Evolutionary conservation across 495 filamentous ascomycete species (phyloP).

Genomic region (Friedmanniomyces endolithicus): DNA sequence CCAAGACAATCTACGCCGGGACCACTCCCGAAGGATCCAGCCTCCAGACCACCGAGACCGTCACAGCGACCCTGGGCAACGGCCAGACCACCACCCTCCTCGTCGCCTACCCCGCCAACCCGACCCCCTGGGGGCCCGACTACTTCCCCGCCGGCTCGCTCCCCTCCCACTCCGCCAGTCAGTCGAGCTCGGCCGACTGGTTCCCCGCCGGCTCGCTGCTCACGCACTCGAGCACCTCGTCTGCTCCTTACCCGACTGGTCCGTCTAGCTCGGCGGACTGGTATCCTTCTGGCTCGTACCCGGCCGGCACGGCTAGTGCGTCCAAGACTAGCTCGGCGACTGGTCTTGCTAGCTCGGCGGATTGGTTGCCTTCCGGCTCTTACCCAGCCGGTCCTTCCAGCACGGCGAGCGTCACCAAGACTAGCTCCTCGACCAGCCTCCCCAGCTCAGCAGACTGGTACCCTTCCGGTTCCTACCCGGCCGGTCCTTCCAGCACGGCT

Average conservation of each 20-base stretch:
- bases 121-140: neutral
- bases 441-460: too few relatives aligned
- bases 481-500: neutral
- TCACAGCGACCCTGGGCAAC: slow-evolving; percentile 7
- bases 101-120: neutral
- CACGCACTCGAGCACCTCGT: neutral
- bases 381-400: too few relatives aligned
- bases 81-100: slow-evolving; percentile 2
- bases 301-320: too few relatives aligned
- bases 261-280: neutral
- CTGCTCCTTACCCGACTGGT: too few relatives aligned
- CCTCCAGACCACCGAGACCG: slow-evolving; percentile 1
- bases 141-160: neutral
- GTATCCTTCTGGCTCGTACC: too few relatives aligned
- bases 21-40: neutral
- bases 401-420: too few relatives aligned
- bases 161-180: neutral
- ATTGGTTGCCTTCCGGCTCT: too few relatives aligned
- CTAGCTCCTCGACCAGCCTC: too few relatives aligned
- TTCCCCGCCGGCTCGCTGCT: neutral
- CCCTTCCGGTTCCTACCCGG: too few relatives aligned
- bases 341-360: too few relatives aligned
- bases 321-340: too few relatives aligned
- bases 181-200: neutral
- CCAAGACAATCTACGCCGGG: slow-evolving; percentile 1